Conservation (phyloP, 495 filamentous ascomycete species). For the Clavariopsis aquatica region DNA sequence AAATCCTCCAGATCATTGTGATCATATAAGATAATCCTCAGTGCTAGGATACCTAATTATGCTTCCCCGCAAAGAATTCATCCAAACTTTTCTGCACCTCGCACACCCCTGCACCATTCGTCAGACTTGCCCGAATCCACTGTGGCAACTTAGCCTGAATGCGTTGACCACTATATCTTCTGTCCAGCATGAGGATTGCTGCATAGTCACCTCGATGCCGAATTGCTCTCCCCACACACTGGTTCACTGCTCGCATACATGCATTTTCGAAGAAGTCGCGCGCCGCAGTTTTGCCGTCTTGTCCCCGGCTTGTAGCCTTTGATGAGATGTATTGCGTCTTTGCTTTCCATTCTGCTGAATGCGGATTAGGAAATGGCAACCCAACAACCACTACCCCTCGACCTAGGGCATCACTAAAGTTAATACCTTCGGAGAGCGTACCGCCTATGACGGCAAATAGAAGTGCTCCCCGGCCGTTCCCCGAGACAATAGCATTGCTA, state of each 20-base stretch:
- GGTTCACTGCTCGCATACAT: constrained; percentile 96
- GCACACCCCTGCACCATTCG: constrained; percentile 50
- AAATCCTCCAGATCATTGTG: neutral
- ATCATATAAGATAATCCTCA: neutral
- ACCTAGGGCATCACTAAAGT: constrained; percentile 90
- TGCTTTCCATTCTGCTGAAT: constrained; percentile 88
- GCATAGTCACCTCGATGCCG: constrained; percentile 87
- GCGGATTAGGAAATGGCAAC: constrained; percentile 88
- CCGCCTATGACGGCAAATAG: constrained; percentile 94
- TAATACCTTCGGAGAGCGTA: constrained; percentile 94
- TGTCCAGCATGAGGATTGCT: constrained; percentile 81
- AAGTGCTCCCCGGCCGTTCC: constrained; percentile 65
- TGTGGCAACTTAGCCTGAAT: constrained; percentile 79
- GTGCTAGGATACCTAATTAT: constrained; percentile 4
- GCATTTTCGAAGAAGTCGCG: constrained; percentile 91
- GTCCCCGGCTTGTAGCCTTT: constrained; percentile 52
- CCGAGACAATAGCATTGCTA: constrained; percentile 61
- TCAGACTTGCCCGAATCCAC: constrained; percentile 75
- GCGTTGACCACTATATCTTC: constrained; percentile 66
- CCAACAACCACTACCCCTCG: constrained; percentile 87
- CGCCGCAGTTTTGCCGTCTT: constrained; percentile 62
- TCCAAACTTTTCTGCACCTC: constrained; percentile 58
- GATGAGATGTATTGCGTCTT: constrained; percentile 84
- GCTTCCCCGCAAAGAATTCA: constrained; percentile 49
- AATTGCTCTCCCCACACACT: constrained; percentile 91